These are phyloP conservation scores for Trichoderma gracile DNA, from an alignment of 2,329 filamentous ascomycete genomes.

Conservation along the genomic window DNA sequence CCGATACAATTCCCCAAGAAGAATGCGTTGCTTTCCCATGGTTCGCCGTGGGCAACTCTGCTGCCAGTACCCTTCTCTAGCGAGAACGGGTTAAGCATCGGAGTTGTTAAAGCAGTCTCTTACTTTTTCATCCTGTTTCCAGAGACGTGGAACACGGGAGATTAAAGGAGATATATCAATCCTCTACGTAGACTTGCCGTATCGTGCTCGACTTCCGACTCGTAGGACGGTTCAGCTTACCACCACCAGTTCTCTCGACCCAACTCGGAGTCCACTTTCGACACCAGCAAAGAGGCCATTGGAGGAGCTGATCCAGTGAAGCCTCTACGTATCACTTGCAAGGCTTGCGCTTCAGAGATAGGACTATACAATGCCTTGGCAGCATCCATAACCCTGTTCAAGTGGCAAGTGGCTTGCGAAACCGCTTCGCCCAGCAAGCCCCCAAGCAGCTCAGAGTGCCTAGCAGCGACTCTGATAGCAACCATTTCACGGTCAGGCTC, in stretches of 20 bases:
- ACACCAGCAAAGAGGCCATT: conserved; percentile 35
- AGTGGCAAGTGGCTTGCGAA: conserved; percentile 56
- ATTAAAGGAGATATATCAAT: conserved; percentile 53
- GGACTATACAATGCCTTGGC: conserved; percentile 51
- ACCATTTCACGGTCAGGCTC: conserved; percentile 58
- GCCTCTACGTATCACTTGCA: conserved; percentile 48
- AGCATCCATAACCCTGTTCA: conserved; percentile 54
- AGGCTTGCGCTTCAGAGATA: conserved; percentile 47
- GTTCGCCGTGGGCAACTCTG: conserved; percentile 30
- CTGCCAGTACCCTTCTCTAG: conserved; percentile 42
- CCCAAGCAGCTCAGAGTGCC: conserved; percentile 51
- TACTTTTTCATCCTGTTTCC: conserved; percentile 49
- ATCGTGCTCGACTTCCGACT: neutral
- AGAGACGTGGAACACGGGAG: conserved; percentile 51
- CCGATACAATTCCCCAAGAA: conserved; percentile 71
- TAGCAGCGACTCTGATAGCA: conserved; percentile 54
- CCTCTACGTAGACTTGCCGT: conserved; percentile 1
- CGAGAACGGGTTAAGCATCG: conserved; percentile 44
- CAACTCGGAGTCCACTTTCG: conserved; percentile 35
- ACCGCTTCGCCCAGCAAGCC: conserved; percentile 31
- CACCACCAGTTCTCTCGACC: conserved; percentile 42
- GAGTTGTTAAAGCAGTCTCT: conserved; percentile 40
- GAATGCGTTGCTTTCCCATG: conserved; percentile 38
- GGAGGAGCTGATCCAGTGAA: conserved; percentile 31
- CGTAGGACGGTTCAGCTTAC: conserved; percentile 31